Base-by-base conservation (phyloP, 257 asterid species). In the Haberlea rhodopensis region DNA sequence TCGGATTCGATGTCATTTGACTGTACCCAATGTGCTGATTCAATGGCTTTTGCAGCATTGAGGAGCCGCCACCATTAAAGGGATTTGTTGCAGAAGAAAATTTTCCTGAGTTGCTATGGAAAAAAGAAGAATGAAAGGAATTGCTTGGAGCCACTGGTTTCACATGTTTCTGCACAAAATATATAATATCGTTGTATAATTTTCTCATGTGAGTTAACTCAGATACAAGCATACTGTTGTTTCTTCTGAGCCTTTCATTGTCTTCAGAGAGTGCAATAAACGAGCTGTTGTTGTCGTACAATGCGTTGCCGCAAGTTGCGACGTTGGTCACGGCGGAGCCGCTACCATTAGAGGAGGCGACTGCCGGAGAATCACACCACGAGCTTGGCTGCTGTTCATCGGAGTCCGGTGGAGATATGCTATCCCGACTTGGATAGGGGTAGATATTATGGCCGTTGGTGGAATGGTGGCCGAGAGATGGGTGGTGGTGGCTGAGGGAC, bases 111-210 rank as follows among this genome's bases (percentile, higher is more conserved):
- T 75, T 75, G 28, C 69, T 52, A 3, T 71, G 77, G 4, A 71
- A 60, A 15, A 76, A 23, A 22, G 75, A 75, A 0, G 82, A 79
- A 2, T 79, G 76, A 46, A 66, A 81, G 0, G 84, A 63, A 45
- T 70, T 87, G 45, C 88, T 84, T 0, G 96, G 94, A 3, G 95
- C 61, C 10, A 91, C 96, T 1, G 98, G 95, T 18, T 81, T 85
- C 3, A 91, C 98, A 67, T 91, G 98, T 69, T 91, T 91, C 70
- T 91, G 98, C 23, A 91, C 98, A 53, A 91, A 91, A 75, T 91
- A 91, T 6, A 91, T 91, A 5, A 91, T 89, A 55, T 91, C 98
- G 53, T 83, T 88, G 77, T 90, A 94, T 2, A 87, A 82, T 26
- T 84, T 94, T 73, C 89, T 85, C 99, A 92, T 92, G 81, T 87